Base-by-base conservation (phyloP, 179 eudicot genomes). In the Nepenthes alata region DNA sequence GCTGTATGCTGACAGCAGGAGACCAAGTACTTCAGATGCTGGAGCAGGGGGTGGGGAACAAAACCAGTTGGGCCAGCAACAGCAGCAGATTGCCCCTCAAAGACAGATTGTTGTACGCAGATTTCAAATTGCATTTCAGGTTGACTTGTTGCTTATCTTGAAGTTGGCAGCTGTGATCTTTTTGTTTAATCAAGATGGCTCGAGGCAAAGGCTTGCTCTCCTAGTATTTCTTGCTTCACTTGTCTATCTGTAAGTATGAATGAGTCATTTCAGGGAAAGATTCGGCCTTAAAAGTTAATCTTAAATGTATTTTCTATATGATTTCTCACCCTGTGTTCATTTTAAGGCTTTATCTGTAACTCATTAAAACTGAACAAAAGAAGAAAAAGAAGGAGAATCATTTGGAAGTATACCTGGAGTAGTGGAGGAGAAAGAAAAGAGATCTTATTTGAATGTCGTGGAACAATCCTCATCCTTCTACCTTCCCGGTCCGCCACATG, bases 141-240 rank as follows among this genome's bases (percentile, higher is more conserved):
- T 94, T 60, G 99, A 94, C 74, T 66, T 87, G 71, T 67, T 84
- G 70, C 99, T 94, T 63, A 87, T 94, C 66, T 53, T 94, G 60
- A 94, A 94, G 87, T 80, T 94, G 80, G 97, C 89, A 57, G 99
- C 97, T 11, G 94, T 91, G 13, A 84, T 94, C 48, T 94, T 94
- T 73, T 73, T 94, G 72, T 87, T 94, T 67, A 90, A 87, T 78
- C 99, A 94, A 81, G 99, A 94, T 69, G 97, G 99, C 25, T 94
- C 99, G 1, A 85, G 84, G 67, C 94, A 90, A 57, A 90, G 96
- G 88, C 96, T 94, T 70, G 83, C 81, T 68, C 87, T 94, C 64
- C 96, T 94, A 52, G 85, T 94, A 59, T 85, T 91, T 70, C 83
- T 84, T 39, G 97, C 96, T 52, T 69, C 87, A 53, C 72, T 94